Evolutionary conservation across 257 asterid species (phyloP), one percentile per base, ranked within the genome.

Genomic region (Petunia axillaris): DNA sequence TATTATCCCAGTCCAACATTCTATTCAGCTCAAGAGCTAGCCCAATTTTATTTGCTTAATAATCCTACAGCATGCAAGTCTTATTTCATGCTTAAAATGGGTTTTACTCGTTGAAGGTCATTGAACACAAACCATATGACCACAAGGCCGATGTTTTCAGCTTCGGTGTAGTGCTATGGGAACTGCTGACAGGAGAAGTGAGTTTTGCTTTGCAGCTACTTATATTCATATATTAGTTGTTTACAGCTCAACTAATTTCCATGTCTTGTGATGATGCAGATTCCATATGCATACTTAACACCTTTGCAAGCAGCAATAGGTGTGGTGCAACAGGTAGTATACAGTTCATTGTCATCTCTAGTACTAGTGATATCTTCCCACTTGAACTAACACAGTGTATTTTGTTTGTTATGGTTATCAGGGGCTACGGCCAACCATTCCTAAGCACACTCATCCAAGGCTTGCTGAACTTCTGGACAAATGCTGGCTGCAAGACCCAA

Each of bases 401-500:
- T 57, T 58, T 50, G 63, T 53, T 50, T 78, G 41, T 38, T 37
- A 44, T 71, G 64, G 11, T 15, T 41, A 16, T 13, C 83, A 89
- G 93, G 88, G 90, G 59, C 70, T 89, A 55, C 81, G 93, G 55
- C 93, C 93, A 75, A 81, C 84, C 53, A 86, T 88, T 71, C 93
- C 93, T 10, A 83, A 82, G 77, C 35, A 62, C 64, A 86, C 89
- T 1, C 89, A 86, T 75, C 90, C 90, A n/a, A 83, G 83, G 81
- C 76, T 88, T 58, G 86, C 52, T n/a, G 89, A 88, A 43, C 86
- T 89, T 77, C 87, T 89, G 8, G 83, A 85, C 35, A 86, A 81
- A 59, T 88, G 91, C 70, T 89, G 93, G 93, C 87, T 82, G 81
- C 93, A 83, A 81, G 89, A 89, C 78, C 89, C 93, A 64, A 77